Conservation (phyloP, 163 green algal species). For the Volvox carteri region DNA sequence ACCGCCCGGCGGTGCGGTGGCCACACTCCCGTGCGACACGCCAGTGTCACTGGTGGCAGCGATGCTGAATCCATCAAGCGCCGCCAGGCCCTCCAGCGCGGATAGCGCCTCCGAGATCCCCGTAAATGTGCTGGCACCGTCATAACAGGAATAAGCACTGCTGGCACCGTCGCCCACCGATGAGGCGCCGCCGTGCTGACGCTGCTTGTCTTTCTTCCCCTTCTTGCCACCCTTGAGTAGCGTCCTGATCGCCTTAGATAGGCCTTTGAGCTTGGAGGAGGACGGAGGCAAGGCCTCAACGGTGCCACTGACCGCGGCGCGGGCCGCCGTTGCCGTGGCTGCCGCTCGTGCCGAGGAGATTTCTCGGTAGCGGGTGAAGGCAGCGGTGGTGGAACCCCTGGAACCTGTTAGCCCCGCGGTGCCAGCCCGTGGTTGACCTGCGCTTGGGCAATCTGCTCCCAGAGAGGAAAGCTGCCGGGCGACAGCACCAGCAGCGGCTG, state of each 20-base stretch:
- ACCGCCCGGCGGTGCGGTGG: not conserved
- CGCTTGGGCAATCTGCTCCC: no score
- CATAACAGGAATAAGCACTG: not conserved
- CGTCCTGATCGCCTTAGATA: constrained; percentile 5
- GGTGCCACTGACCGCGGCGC: no score
- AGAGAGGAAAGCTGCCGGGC: not conserved
- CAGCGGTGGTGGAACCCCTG: no score
- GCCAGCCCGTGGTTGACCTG: no score
- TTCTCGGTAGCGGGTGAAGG: no score
- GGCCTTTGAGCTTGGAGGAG: constrained; percentile 18
- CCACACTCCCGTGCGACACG: not conserved
- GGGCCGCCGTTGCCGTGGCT: no score
- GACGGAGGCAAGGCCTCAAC: not conserved
- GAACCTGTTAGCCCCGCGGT: no score
- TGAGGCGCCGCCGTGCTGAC: not conserved
- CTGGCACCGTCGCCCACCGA: not conserved
- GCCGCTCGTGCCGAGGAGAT: no score
- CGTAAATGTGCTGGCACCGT: not conserved
- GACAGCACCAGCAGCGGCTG: not conserved
- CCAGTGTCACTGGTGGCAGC: not conserved
- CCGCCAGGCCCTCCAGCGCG: constrained; percentile 19
- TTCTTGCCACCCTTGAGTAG: constrained; percentile 4
- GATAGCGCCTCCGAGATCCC: constrained; percentile 14
- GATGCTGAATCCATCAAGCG: not conserved
- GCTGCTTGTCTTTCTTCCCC: not conserved